Conservation (phyloP, 2,329 filamentous ascomycete genomes). For the Alternaria consortialis region DNA sequence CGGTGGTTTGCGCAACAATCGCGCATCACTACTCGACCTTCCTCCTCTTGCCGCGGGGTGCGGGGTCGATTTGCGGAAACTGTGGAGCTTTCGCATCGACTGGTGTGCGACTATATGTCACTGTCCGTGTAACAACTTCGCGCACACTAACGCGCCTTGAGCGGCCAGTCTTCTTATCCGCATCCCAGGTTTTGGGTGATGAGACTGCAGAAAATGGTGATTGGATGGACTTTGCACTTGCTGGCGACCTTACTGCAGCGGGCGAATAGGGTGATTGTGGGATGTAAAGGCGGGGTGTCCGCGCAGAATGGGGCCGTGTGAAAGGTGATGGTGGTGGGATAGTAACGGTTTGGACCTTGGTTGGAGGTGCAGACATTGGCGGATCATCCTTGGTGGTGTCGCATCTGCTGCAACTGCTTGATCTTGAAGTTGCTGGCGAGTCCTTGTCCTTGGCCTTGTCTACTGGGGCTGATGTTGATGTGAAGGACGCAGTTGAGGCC, state of each 20-base stretch:
- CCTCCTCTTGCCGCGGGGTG: slow-evolving; percentile 91
- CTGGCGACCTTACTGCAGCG: slow-evolving; percentile 69
- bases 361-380: slow-evolving; percentile 55
- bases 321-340: slow-evolving; percentile 69
- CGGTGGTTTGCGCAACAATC: slow-evolving; percentile 28
- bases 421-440: slow-evolving; percentile 48
- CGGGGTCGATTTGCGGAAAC: slow-evolving; percentile 76
- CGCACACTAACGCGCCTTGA: slow-evolving; percentile 73
- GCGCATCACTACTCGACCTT: slow-evolving; percentile 64
- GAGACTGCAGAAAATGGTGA: slow-evolving; percentile 77
- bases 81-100: slow-evolving; percentile 53
- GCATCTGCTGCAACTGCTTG: slow-evolving; percentile 51
- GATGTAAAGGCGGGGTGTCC: slow-evolving; percentile 72
- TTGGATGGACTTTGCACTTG: slow-evolving; percentile 62
- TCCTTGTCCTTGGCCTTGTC: slow-evolving; percentile 32
- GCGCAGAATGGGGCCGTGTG: slow-evolving; percentile 69
- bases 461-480: slow-evolving; percentile 44
- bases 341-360: slow-evolving; percentile 62
- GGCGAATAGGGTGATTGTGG: slow-evolving; percentile 78
- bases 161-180: slow-evolving; percentile 70
- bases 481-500: slow-evolving; percentile 48
- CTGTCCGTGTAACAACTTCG: slow-evolving; percentile 92
- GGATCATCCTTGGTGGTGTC: slow-evolving; percentile 47
- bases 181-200: slow-evolving; percentile 82
- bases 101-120: slow-evolving; percentile 78